Conservation (phyloP, 768 basidiomycete genomes). For the Boletus vermiculosoides region DNA sequence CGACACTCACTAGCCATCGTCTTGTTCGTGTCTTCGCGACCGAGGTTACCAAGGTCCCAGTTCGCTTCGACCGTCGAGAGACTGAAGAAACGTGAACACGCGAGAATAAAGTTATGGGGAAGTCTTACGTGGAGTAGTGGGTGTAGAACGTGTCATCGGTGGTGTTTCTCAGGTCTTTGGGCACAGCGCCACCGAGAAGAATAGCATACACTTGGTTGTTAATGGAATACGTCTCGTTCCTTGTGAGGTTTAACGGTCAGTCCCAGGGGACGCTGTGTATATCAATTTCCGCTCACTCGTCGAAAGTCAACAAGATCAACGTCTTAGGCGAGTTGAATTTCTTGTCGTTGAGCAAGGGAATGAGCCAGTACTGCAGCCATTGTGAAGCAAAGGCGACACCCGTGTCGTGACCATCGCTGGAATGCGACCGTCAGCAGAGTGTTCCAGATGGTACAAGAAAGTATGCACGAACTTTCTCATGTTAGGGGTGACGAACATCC, state of each 20-base stretch:
- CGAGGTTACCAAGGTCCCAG: slow-evolving; percentile 58
- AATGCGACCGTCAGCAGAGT: neutral
- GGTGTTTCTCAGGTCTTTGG: slow-evolving; percentile 39
- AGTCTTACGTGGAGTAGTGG: slow-evolving; percentile 47
- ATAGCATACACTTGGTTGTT: slow-evolving; percentile 49
- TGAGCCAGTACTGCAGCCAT: slow-evolving; percentile 51
- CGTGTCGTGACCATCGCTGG: slow-evolving; percentile 61
- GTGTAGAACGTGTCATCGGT: slow-evolving; percentile 54
- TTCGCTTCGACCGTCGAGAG: slow-evolving; percentile 57
- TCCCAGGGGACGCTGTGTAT: neutral
- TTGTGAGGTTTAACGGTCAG: neutral
- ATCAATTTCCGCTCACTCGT: slow-evolving; percentile 43
- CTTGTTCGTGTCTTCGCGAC: slow-evolving; percentile 53
- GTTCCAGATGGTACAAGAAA: neutral
- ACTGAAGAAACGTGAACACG: slow-evolving; percentile 7
- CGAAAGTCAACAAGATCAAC: slow-evolving; percentile 59
- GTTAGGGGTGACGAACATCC: slow-evolving; percentile 63
- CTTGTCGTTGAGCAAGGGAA: slow-evolving; percentile 47
- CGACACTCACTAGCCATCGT: slow-evolving; percentile 16
- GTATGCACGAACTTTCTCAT: slow-evolving; percentile 27
- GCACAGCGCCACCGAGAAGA: slow-evolving; percentile 46
- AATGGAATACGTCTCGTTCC: slow-evolving; percentile 27
- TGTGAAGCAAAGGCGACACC: slow-evolving; percentile 43
- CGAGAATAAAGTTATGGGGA: neutral
- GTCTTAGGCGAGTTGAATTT: slow-evolving; percentile 55